Base-by-base conservation (phyloP, 2,329 filamentous ascomycete genomes). In the Fusarium coicis region DNA sequence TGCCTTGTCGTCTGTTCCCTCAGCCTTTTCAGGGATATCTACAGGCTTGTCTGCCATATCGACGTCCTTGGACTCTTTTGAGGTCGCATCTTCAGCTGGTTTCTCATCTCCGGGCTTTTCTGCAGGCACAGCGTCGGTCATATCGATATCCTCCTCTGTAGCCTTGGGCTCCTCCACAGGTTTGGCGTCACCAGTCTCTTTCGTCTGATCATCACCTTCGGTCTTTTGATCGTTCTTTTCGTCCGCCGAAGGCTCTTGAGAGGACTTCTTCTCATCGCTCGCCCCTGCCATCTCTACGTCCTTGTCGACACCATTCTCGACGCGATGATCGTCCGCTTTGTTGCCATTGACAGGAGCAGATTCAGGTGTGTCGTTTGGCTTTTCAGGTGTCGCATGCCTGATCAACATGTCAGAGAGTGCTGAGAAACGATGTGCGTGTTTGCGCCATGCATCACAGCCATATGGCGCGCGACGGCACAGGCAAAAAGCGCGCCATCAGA, bases 361-460 rank as follows among this genome's bases (percentile, higher is more conserved):
- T 50, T 77, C 73, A 26, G 76, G 44, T 16, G 75, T 71, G 46
- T 72, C 66, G 21, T 74, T 72, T 37, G 71, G 40, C 28, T 72
- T 62, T 23, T 68, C 70, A 59, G 80, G 74, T 46, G 77, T 75
- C 63, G 75, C 72, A 73, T 79, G 78, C 50, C 79, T 80, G 68
- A 63, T 68, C 56, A 50, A 19, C 53, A 52, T 58, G 78, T 80
- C 76, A 80, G 78, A 71, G 53, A 56, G 60, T 53, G 64, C 52
- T 74, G 70, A 60, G 46, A 49, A 43, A 53, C 61, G 36, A 47
- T 40, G 32, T 34, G 43, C 23, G 40, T 16, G 50, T 54, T 53
- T 37, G 46, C 32, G 44, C 19, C 28, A 54, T 60, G 50, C 46
- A 65, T 52, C 58, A 47, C 52, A 39, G 40, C 53, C 46, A 39